Percentiles rank a stretch among this genome's conserved stretches.
These are phyloP conservation scores for Xylaria sp. DNA, from an alignment of 2,329 filamentous ascomycete genomes.

Conservation along the genomic window DNA sequence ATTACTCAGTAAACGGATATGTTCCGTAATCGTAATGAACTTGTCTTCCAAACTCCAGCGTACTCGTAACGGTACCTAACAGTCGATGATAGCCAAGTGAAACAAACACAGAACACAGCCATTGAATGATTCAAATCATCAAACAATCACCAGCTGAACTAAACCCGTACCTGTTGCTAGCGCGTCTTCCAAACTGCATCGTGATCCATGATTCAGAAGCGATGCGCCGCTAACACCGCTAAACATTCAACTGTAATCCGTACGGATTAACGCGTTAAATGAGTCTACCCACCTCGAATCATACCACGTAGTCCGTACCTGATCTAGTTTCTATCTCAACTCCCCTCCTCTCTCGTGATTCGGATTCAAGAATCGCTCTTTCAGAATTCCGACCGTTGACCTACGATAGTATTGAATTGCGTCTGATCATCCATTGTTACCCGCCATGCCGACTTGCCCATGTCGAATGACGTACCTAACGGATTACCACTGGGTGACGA, in stretches of 20 bases:
- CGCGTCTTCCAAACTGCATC: too few relatives aligned
- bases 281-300: neutral
- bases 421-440: neutral
- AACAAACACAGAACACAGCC: too few relatives aligned
- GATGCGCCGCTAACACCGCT: neutral
- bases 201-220: neutral
- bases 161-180: too few relatives aligned
- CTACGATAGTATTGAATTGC: neutral
- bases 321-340: neutral
- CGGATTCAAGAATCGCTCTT: neutral
- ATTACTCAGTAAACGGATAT: too few relatives aligned
- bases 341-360: neutral
- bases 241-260: neutral
- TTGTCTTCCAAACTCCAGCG: too few relatives aligned
- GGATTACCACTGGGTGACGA: neutral
- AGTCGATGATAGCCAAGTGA: too few relatives aligned
- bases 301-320: too few relatives aligned
- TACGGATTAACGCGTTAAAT: neutral
- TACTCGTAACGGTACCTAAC: too few relatives aligned
- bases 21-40: too few relatives aligned
- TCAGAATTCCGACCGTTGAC: neutral
- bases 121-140: too few relatives aligned
- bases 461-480: neutral
- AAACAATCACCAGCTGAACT: too few relatives aligned
- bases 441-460: neutral